A percentile compares a stretch with the other conserved stretches of the same genome.
These are phyloP conservation scores for Helianthus tuberosus DNA, from an alignment of 129 eudicot genomes.

Conservation along the genomic window DNA sequence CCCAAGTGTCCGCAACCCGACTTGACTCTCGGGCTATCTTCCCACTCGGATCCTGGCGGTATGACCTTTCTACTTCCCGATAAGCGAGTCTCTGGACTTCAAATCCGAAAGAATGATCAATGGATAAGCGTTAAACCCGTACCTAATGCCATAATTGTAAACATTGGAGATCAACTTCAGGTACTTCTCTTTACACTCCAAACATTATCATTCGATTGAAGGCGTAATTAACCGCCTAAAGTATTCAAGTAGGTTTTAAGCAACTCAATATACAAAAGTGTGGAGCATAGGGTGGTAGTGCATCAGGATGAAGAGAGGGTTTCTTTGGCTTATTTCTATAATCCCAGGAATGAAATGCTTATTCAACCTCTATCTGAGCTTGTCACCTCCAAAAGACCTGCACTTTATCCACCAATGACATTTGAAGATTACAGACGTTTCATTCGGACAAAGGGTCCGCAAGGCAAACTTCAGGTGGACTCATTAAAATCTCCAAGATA, in stretches of 20 bases:
- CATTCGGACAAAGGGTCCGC: conserved; percentile 78
- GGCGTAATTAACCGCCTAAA: background rate
- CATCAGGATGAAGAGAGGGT: conserved; percentile 61
- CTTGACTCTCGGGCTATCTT: conserved; percentile 64
- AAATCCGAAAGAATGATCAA: conserved; percentile 44
- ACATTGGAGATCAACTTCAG: conserved; percentile 88
- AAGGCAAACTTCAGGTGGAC: conserved; percentile 74
- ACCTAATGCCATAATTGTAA: conserved; percentile 61
- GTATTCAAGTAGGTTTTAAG: conserved; percentile 51
- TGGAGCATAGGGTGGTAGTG: conserved; percentile 78
- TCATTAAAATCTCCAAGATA: conserved; percentile 47
- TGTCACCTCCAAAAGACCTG: conserved; percentile 49
- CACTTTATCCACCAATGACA: conserved; percentile 68
- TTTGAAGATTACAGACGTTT: conserved; percentile 69
- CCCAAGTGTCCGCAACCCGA: conserved; percentile 91
- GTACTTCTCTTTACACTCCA: conserved; percentile 21
- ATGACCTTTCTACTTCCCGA: conserved; percentile 73
- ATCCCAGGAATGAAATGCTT: conserved; percentile 61
- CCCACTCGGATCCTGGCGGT: conserved; percentile 95
- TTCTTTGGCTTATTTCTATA: conserved; percentile 78
- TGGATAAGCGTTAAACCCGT: conserved; percentile 77
- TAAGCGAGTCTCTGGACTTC: conserved; percentile 65
- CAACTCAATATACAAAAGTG: conserved; percentile 67
- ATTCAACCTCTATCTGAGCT: conserved; percentile 63
- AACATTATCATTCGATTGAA: no score